These are phyloP conservation scores for Coemansia sp. DNA, from an alignment of 192 early-diverging fungal species.

Conservation along the genomic window DNA sequence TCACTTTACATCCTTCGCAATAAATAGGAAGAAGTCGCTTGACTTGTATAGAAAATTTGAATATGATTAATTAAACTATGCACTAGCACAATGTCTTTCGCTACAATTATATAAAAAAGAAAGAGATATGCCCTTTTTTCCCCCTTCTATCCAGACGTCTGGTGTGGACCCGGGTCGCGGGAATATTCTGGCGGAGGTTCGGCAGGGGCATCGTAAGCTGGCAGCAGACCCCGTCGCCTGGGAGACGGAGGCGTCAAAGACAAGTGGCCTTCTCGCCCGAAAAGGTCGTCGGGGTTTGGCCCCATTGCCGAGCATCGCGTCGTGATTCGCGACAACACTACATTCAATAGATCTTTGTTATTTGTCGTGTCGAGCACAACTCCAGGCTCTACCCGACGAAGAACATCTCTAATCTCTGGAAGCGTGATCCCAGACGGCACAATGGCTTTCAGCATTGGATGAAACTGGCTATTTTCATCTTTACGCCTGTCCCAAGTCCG, in stretches of 20 bases:
- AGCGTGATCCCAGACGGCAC: constrained; percentile 43
- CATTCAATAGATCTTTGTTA: constrained; percentile 21
- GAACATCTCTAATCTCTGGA: constrained; percentile 21
- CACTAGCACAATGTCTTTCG: background rate
- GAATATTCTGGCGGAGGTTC: constrained; percentile 18
- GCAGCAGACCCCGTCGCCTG: constrained; percentile 5
- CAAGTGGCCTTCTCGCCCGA: background rate
- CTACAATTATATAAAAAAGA: constrained; percentile 3
- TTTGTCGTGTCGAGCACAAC: constrained; percentile 24
- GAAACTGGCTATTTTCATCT: constrained; percentile 25
- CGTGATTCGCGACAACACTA: constrained; percentile 25
- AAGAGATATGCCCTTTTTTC: background rate
- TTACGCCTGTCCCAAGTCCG: constrained; percentile 38
- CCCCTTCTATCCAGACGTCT: background rate
- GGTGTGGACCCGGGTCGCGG: background rate
- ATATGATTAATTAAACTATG: background rate
- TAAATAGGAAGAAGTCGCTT: background rate
- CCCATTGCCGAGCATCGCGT: constrained; percentile 13
- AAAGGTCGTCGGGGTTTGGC: background rate
- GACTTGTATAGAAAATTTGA: background rate
- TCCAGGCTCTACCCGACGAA: constrained; percentile 15
- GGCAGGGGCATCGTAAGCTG: constrained; percentile 1
- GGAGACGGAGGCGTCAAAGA: constrained; percentile 3
- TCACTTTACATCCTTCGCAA: background rate
- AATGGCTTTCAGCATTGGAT: constrained; percentile 42